Evolutionary conservation across 805 yeast genomes (phyloP).

Genomic region (Ogataea neopini): DNA sequence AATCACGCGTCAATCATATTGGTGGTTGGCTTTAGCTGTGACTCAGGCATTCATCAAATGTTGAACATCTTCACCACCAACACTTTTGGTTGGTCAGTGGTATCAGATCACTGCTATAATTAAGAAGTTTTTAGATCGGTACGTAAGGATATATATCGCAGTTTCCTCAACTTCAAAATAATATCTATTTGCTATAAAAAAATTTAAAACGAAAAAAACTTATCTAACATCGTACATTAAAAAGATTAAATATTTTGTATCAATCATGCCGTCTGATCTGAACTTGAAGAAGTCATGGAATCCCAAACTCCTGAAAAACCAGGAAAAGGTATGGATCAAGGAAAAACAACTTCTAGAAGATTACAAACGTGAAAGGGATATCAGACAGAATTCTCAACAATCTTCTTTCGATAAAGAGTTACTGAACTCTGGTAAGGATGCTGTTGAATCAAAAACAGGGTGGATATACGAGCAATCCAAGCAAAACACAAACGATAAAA

Average conservation of each 20-base stretch:
- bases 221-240: no score
- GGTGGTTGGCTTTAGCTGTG: background rate
- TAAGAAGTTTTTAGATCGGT: no score
- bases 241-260: background rate
- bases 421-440: background rate
- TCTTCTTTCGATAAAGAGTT: background rate
- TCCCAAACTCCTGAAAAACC: slow-evolving; percentile 84
- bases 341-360: slow-evolving; percentile 81
- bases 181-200: no score
- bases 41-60: no score
- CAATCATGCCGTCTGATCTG: slow-evolving; percentile 64
- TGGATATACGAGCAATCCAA: background rate
- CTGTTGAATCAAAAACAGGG: background rate
- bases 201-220: no score
- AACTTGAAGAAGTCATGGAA: slow-evolving; percentile 96
- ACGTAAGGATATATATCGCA: no score
- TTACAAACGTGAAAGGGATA: slow-evolving; percentile 59
- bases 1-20: slow-evolving; percentile 16
- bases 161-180: no score
- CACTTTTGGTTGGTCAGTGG: no score
- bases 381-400: slow-evolving; percentile 53
- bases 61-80: no score
- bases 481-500: background rate
- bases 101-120: no score
- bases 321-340: slow-evolving; percentile 76